Evolutionary conservation across 129 eudicot species (phyloP), one percentile per base, ranked within the genome.

Genomic region (Helichrysum umbraculigerum): DNA sequence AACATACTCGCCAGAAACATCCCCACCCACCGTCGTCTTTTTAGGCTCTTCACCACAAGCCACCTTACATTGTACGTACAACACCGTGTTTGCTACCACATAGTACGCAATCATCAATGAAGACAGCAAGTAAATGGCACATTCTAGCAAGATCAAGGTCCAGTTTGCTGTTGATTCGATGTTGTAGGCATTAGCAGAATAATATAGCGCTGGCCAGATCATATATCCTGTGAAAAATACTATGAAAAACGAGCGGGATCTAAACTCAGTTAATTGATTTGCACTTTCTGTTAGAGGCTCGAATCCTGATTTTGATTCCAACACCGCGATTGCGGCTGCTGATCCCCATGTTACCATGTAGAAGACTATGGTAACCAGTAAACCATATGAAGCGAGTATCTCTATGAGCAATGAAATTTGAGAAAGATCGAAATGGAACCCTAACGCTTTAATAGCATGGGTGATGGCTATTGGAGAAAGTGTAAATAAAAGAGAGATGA

Each of bases 21-120:
- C 96, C 80, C n/a, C n/a, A n/a, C 29, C 76, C n/a, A 85, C 84
- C 1, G 11, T 61, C 22, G 83, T 85, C 72, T 72, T 81, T 78
- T 75, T 88, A 0, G 84, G 83, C 76, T 87, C 56, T 54, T 83
- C 96, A 1, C 89, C 97, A 14, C 75, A 70, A 25, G 85, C 80
- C 1, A 80, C 93, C 82, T 83, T 93, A 70, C 84, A 86, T 32
- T 93, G 86, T 88, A 93, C 77, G 78, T 84, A 93, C 72, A 90
- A 56, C 47, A 93, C 98, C 0, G 87, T 86, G 69, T 66, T 74
- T 2, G 89, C 83, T 11, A 88, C 88, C 61, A 88, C 81, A 73
- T 68, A 34, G 29, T 65, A 10, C 75, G 47, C n/a, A 11, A 80
- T 74, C 56, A 47, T 17, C 84, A 75, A 51, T 3, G 57, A 70